Evolutionary conservation across 495 filamentous ascomycete genomes (phyloP).

Genomic region (Penicillium malachiteum): DNA sequence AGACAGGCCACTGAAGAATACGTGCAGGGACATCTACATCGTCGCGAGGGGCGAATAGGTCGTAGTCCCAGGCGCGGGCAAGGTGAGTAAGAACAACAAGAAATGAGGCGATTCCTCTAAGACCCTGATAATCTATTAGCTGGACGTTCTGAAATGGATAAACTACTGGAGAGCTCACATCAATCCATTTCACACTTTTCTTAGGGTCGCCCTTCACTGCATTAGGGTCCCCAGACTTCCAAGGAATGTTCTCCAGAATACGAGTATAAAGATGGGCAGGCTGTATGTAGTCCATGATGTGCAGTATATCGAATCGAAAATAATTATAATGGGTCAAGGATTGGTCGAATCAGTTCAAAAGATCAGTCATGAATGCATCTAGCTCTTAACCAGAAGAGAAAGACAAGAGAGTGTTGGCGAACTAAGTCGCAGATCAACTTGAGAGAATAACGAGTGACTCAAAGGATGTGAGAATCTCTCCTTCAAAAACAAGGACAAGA

Average conservation of each 20-base stretch:
- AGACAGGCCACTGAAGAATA: conserved; percentile 57
- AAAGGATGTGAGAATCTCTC: neutral
- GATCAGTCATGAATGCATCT: conserved; percentile 12
- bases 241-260: conserved; percentile 33
- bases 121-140: conserved; percentile 42
- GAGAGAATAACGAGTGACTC: conserved; percentile 7
- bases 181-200: conserved; percentile 69
- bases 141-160: neutral
- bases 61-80: conserved; percentile 56
- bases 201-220: conserved; percentile 35
- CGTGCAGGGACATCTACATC: conserved; percentile 46
- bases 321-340: neutral
- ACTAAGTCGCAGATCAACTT: neutral
- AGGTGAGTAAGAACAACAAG: conserved; percentile 65
- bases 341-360: conserved; percentile 3
- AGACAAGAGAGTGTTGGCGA: conserved; percentile 11
- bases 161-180: conserved; percentile 46
- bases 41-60: conserved; percentile 55
- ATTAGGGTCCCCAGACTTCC: conserved; percentile 30
- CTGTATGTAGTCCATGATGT: conserved; percentile 27
- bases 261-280: conserved; percentile 30
- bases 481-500: conserved; percentile 2
- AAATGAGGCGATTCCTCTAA: conserved; percentile 63
- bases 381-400: conserved; percentile 17
- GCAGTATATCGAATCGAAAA: neutral